Base-by-base conservation (phyloP, 495 filamentous ascomycete species). In the Ramalina peruviana region DNA sequence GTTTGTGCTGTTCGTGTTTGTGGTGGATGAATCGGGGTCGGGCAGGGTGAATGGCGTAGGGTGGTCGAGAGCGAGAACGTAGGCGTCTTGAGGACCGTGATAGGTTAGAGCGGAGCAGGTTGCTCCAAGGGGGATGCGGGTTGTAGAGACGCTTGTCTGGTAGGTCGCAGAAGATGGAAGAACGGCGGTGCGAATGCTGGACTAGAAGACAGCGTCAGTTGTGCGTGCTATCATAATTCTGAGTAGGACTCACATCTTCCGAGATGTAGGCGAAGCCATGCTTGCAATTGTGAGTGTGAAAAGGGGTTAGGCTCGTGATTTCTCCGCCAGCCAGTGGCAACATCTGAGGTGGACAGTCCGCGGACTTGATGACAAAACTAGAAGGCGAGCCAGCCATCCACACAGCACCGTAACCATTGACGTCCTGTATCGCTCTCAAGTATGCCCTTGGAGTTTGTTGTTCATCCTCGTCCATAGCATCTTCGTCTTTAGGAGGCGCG, bases 251-350 rank as follows among this genome's bases (percentile, higher is more conserved):
- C 63, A 78, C 69, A 50, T 72, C 62, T 30, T 62, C 67, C 65
- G 93, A 83, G 19, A 88, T 68, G 57, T 86, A 90, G 30, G 87
- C 79, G 57, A 93, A 93, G 0, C 90, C 88, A 37, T 76, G 72
- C 21, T 85, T 79, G 59, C 85, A 87, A n/a, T 71, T 79, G 26
- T 75, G 70, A 1, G 76, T 84, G 61, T 89, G 76, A 60, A 94
- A 83, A 15, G 73, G 65, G 49, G 78, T 81, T 57, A 95, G 71
- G 44, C 80, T 76, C 38, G 74, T 71, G 16, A 85, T 80, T 19
- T 70, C 72, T 10, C 67, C 66, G 3, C 80, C 81, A 36, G 79
- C 72, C 13, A 98, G 67, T 15, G 73, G 71, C n/a, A 94, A 60
- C 5, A 94, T 70, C 56, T 79, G 78, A 1, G 92, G 90, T 21